phyloP scores from a whole-genome alignment of 306 rosid genomes.

The Aeschynomene evenia region DNA sequence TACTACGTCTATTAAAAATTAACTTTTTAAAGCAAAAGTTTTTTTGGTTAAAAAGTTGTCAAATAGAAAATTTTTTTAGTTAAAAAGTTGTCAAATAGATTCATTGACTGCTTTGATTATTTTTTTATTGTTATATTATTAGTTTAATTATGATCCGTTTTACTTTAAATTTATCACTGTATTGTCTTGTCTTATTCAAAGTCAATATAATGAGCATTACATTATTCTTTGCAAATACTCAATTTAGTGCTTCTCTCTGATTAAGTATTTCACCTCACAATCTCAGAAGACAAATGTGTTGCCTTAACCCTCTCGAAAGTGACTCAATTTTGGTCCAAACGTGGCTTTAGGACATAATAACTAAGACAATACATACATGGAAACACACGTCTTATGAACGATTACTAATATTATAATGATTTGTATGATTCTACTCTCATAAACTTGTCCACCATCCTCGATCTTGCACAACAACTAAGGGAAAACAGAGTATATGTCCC shows the following conservation, averaged over 20 bases:
- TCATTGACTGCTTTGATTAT: too few relatives aligned
- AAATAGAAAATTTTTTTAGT: too few relatives aligned
- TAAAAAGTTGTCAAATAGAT: too few relatives aligned
- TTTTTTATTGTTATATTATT: too few relatives aligned
- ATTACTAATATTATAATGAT: not conserved
- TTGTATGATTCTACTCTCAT: not conserved
- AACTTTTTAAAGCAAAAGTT: too few relatives aligned
- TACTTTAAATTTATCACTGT: not conserved
- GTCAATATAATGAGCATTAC: not conserved
- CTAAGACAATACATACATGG: not conserved
- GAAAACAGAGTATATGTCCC: not conserved
- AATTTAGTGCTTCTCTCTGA: not conserved
- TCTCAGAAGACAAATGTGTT: not conserved
- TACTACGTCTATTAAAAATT: too few relatives aligned
- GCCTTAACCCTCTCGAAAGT: constrained; percentile 8
- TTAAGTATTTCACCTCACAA: constrained; percentile 1
- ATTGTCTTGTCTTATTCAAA: not conserved
- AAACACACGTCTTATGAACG: not conserved
- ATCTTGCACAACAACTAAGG: not conserved
- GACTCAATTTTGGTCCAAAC: not conserved
- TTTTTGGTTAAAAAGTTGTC: too few relatives aligned
- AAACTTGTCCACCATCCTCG: not conserved
- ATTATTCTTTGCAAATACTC: constrained; percentile 3
- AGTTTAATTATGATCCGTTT: too few relatives aligned
- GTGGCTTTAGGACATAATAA: not conserved